phyloP scores from a whole-genome alignment of 148 eudicot species.

The Dianthus caryophyllus region DNA sequence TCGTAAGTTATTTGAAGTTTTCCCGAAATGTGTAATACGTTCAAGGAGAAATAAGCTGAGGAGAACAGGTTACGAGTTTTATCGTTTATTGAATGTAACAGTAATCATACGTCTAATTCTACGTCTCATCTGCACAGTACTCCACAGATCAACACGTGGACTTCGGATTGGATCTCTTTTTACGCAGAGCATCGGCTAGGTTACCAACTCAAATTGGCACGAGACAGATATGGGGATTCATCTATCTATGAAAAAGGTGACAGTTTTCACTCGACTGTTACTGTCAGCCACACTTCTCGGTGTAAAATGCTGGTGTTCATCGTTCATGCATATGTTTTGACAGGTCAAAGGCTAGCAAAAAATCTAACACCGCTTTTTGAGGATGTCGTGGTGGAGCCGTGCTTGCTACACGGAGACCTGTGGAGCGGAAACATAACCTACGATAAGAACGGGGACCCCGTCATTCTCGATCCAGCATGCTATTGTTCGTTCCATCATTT shows the following conservation, averaged over 20 bases:
- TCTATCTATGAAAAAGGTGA: constrained; percentile 87
- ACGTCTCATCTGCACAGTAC: constrained; percentile 46
- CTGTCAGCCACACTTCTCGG: neutral
- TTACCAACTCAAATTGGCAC: constrained; percentile 82
- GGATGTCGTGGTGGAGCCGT: constrained; percentile 69
- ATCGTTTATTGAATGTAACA: constrained; percentile 3
- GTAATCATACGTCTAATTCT: neutral
- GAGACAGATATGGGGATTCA: constrained; percentile 82
- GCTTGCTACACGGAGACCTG: constrained; percentile 91
- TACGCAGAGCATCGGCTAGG: constrained; percentile 78
- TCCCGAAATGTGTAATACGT: too few species aligned
- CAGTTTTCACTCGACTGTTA: neutral
- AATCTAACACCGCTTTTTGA: constrained; percentile 72
- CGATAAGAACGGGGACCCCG: constrained; percentile 85
- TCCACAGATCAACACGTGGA: constrained; percentile 91
- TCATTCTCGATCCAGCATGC: constrained; percentile 96
- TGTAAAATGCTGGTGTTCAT: neutral
- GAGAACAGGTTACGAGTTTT: too few species aligned
- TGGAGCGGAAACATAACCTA: constrained; percentile 97
- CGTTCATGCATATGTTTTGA: constrained; percentile 14
- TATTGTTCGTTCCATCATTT: constrained; percentile 63
- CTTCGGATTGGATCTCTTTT: constrained; percentile 89
- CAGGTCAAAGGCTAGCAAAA: constrained; percentile 79
- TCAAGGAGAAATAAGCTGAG: too few species aligned
- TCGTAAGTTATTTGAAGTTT: too few species aligned